Percentiles rank a stretch among this genome's conserved stretches.
Conservation (phyloP, 2,329 filamentous ascomycete species). For the Aspergillus phoenicis region DNA sequence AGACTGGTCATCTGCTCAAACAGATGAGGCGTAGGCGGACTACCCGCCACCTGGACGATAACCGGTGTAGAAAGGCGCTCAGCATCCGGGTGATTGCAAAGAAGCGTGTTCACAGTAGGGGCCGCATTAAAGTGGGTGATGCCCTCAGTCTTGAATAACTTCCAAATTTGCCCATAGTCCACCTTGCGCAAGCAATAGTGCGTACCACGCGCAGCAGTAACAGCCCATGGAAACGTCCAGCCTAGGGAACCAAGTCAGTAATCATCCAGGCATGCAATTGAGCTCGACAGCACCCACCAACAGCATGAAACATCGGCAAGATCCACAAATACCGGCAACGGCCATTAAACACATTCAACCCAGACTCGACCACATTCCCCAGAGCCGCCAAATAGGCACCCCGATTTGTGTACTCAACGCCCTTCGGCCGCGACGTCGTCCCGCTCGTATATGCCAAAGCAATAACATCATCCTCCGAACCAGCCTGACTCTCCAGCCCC, state of each 20-base stretch:
- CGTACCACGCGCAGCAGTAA: constrained; percentile 91
- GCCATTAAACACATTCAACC: constrained; percentile 70
- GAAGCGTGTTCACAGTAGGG: constrained; percentile 91
- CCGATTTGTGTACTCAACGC: constrained; percentile 87
- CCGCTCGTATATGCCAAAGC: constrained; percentile 93
- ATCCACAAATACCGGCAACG: constrained; percentile 88
- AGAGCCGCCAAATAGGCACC: constrained; percentile 82
- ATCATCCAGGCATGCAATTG: neutral
- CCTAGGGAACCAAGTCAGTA: constrained; percentile 32
- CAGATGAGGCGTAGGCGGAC: constrained; percentile 83
- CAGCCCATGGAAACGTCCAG: constrained; percentile 89
- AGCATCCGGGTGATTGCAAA: constrained; percentile 80
- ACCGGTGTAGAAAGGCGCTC: constrained; percentile 69
- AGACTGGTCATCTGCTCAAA: constrained; percentile 89
- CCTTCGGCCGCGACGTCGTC: constrained; percentile 88
- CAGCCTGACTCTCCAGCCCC: constrained; percentile 69
- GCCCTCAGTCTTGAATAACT: constrained; percentile 77
- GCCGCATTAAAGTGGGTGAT: constrained; percentile 96
- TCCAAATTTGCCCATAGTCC: constrained; percentile 92
- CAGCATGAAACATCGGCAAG: constrained; percentile 79
- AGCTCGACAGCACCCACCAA: constrained; percentile 43
- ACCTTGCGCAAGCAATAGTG: constrained; percentile 94
- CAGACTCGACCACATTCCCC: constrained; percentile 85
- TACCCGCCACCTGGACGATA: constrained; percentile 87
- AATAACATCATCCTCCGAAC: constrained; percentile 77